Base-by-base conservation (phyloP, 768 basidiomycete species). In the Megacollybia marginata region DNA sequence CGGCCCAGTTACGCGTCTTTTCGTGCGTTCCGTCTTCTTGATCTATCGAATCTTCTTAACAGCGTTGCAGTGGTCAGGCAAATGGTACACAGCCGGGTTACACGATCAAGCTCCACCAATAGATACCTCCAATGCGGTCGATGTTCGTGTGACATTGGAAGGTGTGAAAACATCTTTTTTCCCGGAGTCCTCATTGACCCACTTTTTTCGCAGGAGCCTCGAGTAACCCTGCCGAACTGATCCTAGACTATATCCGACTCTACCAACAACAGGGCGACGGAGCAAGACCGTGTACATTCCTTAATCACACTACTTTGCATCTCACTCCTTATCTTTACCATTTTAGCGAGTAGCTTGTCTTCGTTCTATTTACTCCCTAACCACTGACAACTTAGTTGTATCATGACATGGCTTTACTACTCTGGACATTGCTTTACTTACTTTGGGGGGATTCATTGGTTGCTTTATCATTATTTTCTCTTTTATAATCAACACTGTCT, bases 201-300 rank as follows among this genome's bases (percentile, higher is more conserved):
- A 15, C 48, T 31, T 31, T 28, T n/a, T 18, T 19, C 28, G 16
- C 36, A 16, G 20, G 16, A 9, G 40, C 51, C 44, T 9, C 40
- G 20, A 18, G 12, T 2, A 28, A 28, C 6, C 6, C 23, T 28
- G 23, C 23, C 10, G 48, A 44, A 4, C 7, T 54, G 16, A 19
- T 40, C 5, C 40, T 59, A 20, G 55, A 56, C 35, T 59, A 54
- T 19, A 53, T 59, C 19, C 49, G 59, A 9, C 53, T 52, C 35
- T 59, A 59, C 20, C 52, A 52, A 16, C 55, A 47, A 13, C 42
- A 16, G 13, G 46, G 23, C 2, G 15, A 40, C 6, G 23, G 23
- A 40, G 38, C 13, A 5, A 5, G 38, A 15, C 4, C 13, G 13
- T 15, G 38, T 18, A 8, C 38, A 13, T 15, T 8, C 38, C 8